Evolutionary conservation across 768 basidiomycete genomes (phyloP).

Genomic region (Podaxis sp.): DNA sequence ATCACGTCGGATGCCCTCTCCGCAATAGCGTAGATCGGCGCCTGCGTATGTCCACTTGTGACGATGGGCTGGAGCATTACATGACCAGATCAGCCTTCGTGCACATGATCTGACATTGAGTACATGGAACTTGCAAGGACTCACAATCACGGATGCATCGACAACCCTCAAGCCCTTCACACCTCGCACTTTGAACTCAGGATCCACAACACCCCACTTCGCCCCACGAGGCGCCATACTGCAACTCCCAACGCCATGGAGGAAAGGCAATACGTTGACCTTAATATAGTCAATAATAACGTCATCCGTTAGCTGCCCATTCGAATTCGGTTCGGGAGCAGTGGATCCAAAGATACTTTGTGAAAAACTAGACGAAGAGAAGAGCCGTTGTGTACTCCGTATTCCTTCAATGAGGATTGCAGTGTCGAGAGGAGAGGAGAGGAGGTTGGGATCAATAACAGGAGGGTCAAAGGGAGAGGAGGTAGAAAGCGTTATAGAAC

Average conservation of each 20-base stretch:
- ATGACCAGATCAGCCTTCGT: neutral
- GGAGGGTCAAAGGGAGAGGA: constrained; percentile 37
- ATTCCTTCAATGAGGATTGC: constrained; percentile 19
- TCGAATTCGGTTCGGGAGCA: neutral
- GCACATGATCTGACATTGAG: neutral
- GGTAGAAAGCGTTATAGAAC: constrained; percentile 27
- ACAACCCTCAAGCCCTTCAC: constrained; percentile 27
- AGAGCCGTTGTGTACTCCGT: constrained; percentile 15
- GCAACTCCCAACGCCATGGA: constrained; percentile 28
- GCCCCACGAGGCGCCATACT: constrained; percentile 24
- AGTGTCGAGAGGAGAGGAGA: constrained; percentile 19
- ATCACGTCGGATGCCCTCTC: constrained; percentile 19
- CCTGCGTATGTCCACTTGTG: constrained; percentile 9
- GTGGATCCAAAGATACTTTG: neutral
- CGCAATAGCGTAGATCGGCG: constrained; percentile 7
- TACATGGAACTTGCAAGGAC: constrained; percentile 7
- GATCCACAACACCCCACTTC: constrained; percentile 29
- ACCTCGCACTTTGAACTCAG: constrained; percentile 31
- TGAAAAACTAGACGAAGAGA: neutral
- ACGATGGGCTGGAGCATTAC: constrained; percentile 6
- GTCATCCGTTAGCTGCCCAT: neutral
- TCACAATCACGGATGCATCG: constrained; percentile 31
- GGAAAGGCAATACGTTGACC: constrained; percentile 14
- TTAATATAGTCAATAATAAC: constrained; percentile 12
- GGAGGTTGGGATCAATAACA: constrained; percentile 32